phyloP scores from a whole-genome alignment of 345 rosid species.

The Melastoma malabathricum region DNA sequence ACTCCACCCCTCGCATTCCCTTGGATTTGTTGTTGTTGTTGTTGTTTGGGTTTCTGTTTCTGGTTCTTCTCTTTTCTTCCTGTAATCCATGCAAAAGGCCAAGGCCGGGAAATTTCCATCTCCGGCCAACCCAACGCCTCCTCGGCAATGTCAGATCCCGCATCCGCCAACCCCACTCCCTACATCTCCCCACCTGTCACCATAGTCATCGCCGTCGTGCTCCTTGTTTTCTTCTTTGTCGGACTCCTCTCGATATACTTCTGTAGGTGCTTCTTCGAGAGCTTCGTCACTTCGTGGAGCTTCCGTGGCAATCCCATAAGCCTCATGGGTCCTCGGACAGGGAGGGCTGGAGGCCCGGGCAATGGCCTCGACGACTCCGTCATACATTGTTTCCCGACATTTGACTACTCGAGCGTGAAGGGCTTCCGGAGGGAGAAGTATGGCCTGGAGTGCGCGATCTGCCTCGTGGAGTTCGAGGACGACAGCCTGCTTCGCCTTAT shows the following conservation, averaged over 20 bases:
- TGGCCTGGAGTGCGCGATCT: constrained; percentile 72
- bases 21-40: no score
- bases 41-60: not conserved
- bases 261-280: constrained; percentile 43
- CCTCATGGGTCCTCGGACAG: not conserved
- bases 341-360: not conserved
- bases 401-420: constrained; percentile 46
- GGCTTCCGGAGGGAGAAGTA: constrained; percentile 37
- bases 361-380: constrained; percentile 52
- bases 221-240: constrained; percentile 47
- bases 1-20: no score
- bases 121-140: constrained; percentile 30
- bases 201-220: constrained; percentile 34
- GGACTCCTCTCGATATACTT: constrained; percentile 58
- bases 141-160: constrained; percentile 27
- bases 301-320: constrained; percentile 21
- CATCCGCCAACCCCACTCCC: not conserved
- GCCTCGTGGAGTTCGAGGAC: constrained; percentile 53
- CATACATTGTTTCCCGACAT: constrained; percentile 44
- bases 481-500: constrained; percentile 56
- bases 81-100: constrained; percentile 22
- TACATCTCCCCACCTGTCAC: constrained; percentile 32
- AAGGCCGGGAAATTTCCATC: constrained; percentile 32
- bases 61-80: not conserved
- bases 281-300: constrained; percentile 27